Evolutionary conservation across 2,329 filamentous ascomycete genomes (phyloP).

Genomic region (Colletotrichum sp.): DNA sequence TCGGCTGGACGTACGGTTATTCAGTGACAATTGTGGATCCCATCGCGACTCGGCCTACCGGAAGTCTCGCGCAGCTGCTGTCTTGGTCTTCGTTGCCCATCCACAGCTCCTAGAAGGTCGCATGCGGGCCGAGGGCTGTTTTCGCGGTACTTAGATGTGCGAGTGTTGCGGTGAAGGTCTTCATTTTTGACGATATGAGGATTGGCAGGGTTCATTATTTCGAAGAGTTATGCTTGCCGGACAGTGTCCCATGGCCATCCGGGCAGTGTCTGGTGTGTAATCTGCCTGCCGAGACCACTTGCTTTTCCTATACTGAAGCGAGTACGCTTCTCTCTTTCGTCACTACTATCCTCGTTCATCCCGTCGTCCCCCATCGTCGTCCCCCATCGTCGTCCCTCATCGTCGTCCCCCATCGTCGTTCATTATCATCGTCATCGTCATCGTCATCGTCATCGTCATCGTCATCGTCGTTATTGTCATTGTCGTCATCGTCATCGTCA

Average conservation of each 20-base stretch:
- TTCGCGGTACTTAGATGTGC: not conserved
- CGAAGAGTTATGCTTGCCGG: not conserved
- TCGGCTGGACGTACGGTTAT: not conserved
- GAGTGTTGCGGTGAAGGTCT: not conserved
- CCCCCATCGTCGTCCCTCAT: not conserved
- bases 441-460: too few species aligned
- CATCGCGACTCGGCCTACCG: not conserved
- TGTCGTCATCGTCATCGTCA: too few species aligned
- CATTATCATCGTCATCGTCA: too few species aligned
- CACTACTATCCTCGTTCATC: not conserved
- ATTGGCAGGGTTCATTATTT: not conserved
- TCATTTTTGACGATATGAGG: not conserved
- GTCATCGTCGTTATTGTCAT: too few species aligned
- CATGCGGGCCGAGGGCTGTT: conserved; percentile 40
- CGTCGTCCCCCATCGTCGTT: too few species aligned
- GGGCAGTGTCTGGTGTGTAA: not conserved
- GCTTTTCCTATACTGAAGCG: not conserved
- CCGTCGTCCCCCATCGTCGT: not conserved
- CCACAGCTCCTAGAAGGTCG: conserved; percentile 56
- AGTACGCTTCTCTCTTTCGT: not conserved
- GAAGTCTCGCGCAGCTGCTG: conserved; percentile 7
- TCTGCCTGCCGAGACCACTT: not conserved
- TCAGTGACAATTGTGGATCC: not conserved
- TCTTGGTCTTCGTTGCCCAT: conserved; percentile 34
- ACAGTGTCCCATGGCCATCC: not conserved